Conservation (phyloP, 139 green algal genomes). For the Pycnococcus provasolii region DNA sequence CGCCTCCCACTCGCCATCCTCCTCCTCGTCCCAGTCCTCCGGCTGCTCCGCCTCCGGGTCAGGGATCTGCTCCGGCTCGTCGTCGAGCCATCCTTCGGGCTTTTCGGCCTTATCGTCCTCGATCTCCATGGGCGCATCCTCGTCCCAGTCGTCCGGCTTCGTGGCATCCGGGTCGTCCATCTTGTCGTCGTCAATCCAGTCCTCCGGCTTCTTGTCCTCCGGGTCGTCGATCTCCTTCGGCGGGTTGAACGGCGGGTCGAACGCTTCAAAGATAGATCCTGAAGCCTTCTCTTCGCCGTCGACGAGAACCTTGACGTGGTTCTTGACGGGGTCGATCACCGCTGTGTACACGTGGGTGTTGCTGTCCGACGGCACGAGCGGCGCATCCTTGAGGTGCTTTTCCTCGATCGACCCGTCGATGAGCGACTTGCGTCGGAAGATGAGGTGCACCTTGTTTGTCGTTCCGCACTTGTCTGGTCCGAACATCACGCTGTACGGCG, state of each 20-base stretch:
- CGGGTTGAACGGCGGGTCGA: slow-evolving; percentile 39
- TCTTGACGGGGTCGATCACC: slow-evolving; percentile 24
- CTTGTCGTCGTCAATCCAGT: slow-evolving; percentile 41
- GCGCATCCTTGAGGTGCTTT: slow-evolving; percentile 72
- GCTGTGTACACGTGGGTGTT: slow-evolving; percentile 42
- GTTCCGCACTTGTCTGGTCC: slow-evolving; percentile 93
- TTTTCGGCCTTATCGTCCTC: slow-evolving; percentile 33
- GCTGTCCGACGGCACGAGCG: slow-evolving; percentile 39
- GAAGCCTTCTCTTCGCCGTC: slow-evolving; percentile 35
- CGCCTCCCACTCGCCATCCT: slow-evolving; percentile 84
- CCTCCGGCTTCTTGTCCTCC: slow-evolving; percentile 41
- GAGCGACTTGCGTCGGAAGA: slow-evolving; percentile 65
- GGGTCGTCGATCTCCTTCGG: slow-evolving; percentile 42
- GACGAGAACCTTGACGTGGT: slow-evolving; percentile 27
- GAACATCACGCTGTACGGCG: slow-evolving; percentile 97
- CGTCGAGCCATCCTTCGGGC: slow-evolving; percentile 41
- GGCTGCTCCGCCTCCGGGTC: slow-evolving; percentile 74
- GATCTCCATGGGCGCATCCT: slow-evolving; percentile 44
- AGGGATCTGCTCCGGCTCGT: slow-evolving; percentile 43
- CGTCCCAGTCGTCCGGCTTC: slow-evolving; percentile 87
- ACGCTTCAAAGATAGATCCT: slow-evolving; percentile 37
- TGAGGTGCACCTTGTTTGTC: slow-evolving; percentile 68
- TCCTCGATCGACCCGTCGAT: slow-evolving; percentile 80
- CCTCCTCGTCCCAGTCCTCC: slow-evolving; percentile 85
- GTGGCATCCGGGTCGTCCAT: slow-evolving; percentile 47